These are phyloP conservation scores for Hypsizygus marmoreus DNA, from an alignment of 768 basidiomycete species.

Conservation along the genomic window DNA sequence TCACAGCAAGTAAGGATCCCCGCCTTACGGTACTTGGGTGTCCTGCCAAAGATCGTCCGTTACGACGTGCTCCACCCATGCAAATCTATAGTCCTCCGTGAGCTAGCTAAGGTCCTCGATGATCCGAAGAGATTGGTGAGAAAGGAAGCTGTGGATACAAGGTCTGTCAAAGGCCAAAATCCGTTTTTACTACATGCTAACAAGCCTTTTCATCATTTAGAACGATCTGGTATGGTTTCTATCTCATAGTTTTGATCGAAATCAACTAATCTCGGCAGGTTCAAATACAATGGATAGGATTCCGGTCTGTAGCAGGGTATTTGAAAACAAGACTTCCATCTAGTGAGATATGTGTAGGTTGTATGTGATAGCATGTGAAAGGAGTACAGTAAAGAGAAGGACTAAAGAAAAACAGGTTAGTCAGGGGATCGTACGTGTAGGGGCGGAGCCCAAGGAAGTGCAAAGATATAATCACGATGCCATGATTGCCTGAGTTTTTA, in stretches of 20 bases:
- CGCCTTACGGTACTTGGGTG: slow-evolving; percentile 73
- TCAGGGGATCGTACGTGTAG: slow-evolving; percentile 24
- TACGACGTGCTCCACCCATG: slow-evolving; percentile 84
- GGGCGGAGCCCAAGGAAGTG: no score
- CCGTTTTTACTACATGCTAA: background rate
- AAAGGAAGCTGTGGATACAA: slow-evolving; percentile 85
- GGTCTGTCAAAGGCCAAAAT: slow-evolving; percentile 28
- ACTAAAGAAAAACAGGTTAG: slow-evolving; percentile 33
- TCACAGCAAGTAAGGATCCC: slow-evolving; percentile 71
- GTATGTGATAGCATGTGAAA: slow-evolving; percentile 16
- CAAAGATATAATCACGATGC: slow-evolving; percentile 49
- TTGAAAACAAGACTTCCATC: slow-evolving; percentile 23
- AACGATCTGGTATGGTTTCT: slow-evolving; percentile 46
- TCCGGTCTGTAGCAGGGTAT: slow-evolving; percentile 15
- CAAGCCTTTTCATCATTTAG: slow-evolving; percentile 25
- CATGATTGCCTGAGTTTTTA: slow-evolving; percentile 83
- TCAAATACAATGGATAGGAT: slow-evolving; percentile 57
- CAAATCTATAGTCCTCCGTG: slow-evolving; percentile 72
- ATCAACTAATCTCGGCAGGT: slow-evolving; percentile 40
- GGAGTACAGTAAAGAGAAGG: slow-evolving; percentile 30
- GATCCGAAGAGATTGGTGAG: slow-evolving; percentile 88
- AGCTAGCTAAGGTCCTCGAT: slow-evolving; percentile 76
- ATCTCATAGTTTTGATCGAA: slow-evolving; percentile 12
- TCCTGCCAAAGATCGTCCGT: slow-evolving; percentile 74
- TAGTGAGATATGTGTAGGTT: slow-evolving; percentile 21